Conservation (phyloP, 2,329 filamentous ascomycete genomes). For the Helminthosporium solani region DNA sequence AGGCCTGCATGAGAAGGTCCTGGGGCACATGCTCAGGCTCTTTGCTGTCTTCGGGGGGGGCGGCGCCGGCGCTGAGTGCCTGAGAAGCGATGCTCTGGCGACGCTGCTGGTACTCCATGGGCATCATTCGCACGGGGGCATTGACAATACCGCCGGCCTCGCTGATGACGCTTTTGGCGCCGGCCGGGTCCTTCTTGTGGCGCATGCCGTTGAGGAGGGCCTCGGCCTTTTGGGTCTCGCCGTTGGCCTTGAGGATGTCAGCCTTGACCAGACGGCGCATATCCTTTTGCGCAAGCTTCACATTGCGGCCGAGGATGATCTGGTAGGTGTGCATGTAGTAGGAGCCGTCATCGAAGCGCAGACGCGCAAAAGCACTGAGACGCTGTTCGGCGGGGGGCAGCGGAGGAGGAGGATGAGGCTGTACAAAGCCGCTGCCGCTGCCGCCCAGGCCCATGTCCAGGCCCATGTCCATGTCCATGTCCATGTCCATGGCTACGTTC, state of each 20-base stretch:
- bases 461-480: constrained; percentile 3
- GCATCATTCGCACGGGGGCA: constrained; percentile 34
- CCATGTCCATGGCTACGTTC: constrained; percentile 9
- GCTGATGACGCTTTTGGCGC: constrained; percentile 63
- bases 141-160: constrained; percentile 67
- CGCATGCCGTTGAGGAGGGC: constrained; percentile 40
- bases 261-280: constrained; percentile 51
- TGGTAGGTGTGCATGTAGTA: constrained; percentile 78
- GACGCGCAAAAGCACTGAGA: constrained; percentile 63
- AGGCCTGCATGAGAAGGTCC: constrained; percentile 38
- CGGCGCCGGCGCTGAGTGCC: constrained; percentile 54
- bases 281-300: constrained; percentile 49
- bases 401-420: too few species aligned
- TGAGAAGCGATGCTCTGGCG: constrained; percentile 45
- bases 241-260: constrained; percentile 25
- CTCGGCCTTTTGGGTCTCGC: constrained; percentile 27
- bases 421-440: background rate
- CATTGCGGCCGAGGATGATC: constrained; percentile 71
- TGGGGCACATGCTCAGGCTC: constrained; percentile 36
- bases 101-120: constrained; percentile 37
- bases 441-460: background rate
- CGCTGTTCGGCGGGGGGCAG: constrained; percentile 30
- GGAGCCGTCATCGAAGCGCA: constrained; percentile 72
- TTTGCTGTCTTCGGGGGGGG: constrained; percentile 34
- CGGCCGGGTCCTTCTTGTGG: constrained; percentile 53